A percentile compares a stretch with the other conserved stretches of the same genome.
Conservation (phyloP, 108 stramenopile species). For the Nannochloropsis granulata region DNA sequence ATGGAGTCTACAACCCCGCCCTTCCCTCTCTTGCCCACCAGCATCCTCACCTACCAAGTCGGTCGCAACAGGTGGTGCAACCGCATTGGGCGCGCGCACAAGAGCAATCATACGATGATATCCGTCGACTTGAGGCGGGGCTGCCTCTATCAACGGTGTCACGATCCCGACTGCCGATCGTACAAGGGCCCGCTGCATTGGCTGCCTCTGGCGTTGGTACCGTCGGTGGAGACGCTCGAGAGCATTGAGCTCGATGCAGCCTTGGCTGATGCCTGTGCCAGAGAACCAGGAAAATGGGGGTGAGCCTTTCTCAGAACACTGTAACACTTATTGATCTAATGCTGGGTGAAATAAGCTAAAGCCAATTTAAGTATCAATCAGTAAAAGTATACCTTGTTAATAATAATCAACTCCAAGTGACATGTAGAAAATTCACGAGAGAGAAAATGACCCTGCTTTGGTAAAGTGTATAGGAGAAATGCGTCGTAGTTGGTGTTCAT, state of each 20-base stretch:
- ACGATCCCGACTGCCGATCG: background rate
- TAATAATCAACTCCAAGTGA: too few species aligned
- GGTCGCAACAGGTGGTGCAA: slow-evolving; percentile 20
- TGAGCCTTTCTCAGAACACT: background rate
- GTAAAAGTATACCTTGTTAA: too few species aligned
- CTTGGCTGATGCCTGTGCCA: background rate
- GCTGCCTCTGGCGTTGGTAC: background rate
- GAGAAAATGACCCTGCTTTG: too few species aligned
- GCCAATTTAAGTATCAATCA: too few species aligned
- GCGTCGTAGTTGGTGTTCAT: too few species aligned
- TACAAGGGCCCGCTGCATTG: background rate
- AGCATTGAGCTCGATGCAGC: background rate
- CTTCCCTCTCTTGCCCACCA: background rate
- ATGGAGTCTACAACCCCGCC: background rate
- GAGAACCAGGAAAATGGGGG: background rate
- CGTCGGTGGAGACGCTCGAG: background rate
- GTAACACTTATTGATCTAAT: too few species aligned
- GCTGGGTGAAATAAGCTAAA: too few species aligned
- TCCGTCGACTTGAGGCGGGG: slow-evolving; percentile 4
- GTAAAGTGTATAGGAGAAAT: too few species aligned
- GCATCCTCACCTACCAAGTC: background rate
- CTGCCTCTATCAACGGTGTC: background rate
- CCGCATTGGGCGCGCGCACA: slow-evolving; percentile 22
- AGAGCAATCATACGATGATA: slow-evolving; percentile 12
- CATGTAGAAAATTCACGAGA: too few species aligned